A percentile compares a stretch with the other conserved stretches of the same genome.
phyloP scores from a whole-genome alignment of 2,329 filamentous ascomycete species.

The Calonectria honghensis region DNA sequence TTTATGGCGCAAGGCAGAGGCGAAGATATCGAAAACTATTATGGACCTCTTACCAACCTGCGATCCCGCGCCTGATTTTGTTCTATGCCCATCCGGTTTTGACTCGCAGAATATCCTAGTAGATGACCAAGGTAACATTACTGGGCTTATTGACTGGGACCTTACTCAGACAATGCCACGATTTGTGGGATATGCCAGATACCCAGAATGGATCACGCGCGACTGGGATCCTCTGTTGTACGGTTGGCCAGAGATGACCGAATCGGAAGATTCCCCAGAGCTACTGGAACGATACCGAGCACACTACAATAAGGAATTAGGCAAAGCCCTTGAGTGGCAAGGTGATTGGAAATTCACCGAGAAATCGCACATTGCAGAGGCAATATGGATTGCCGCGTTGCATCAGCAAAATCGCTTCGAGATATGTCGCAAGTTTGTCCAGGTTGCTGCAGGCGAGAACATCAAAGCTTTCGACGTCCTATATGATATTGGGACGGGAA shows the following conservation, averaged over 20 bases:
- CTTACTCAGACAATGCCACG: background rate
- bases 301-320: background rate
- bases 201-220: background rate
- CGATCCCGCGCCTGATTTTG: background rate
- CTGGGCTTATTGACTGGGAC: slow-evolving; percentile 24
- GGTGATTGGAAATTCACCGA: background rate
- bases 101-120: slow-evolving; percentile 21
- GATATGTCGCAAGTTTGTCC: background rate
- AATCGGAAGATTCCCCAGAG: background rate
- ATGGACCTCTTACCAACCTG: background rate
- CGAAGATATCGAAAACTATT: background rate
- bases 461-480: background rate
- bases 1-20: background rate
- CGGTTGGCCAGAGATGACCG: background rate
- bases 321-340: background rate
- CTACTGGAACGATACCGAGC: background rate
- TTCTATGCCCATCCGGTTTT: background rate
- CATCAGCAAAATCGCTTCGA: background rate
- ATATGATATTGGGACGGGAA: background rate
- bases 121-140: slow-evolving; percentile 11
- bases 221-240: background rate
- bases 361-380: background rate
- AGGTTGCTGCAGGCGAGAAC: background rate
- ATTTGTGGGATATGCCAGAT: background rate
- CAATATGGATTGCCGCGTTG: background rate